These are phyloP conservation scores for Alternaria sp. DNA, from an alignment of 2,329 filamentous ascomycete genomes.

Conservation along the genomic window DNA sequence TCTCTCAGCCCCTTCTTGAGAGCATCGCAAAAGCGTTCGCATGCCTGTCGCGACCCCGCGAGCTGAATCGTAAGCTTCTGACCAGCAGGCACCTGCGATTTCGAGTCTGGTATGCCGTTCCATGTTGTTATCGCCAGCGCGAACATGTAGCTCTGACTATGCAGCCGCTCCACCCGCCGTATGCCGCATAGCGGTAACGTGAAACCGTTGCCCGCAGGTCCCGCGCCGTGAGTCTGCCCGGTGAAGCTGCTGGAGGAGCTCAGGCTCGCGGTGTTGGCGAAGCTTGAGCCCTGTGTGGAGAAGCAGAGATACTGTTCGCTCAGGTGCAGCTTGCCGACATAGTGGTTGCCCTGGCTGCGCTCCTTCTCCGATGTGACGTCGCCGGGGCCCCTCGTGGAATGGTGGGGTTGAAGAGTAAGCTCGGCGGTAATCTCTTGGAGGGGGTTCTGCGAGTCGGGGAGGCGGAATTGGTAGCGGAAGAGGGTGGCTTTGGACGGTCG, in stretches of 20 bases:
- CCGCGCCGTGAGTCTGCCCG: conserved; percentile 89
- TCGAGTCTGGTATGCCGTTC: conserved; percentile 67
- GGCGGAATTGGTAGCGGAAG: conserved; percentile 95
- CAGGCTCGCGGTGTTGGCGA: conserved; percentile 78
- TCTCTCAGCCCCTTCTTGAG: conserved; percentile 88
- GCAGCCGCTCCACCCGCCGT: conserved; percentile 86
- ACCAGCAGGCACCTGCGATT: conserved; percentile 58
- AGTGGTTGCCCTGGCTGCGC: conserved; percentile 78
- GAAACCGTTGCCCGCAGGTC: conserved; percentile 93
- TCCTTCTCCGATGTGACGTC: conserved; percentile 63
- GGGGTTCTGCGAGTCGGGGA: conserved; percentile 89
- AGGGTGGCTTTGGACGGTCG: conserved; percentile 90
- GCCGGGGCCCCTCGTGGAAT: conserved; percentile 55
- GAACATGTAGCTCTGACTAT: conserved; percentile 91
- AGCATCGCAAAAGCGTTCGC: conserved; percentile 94
- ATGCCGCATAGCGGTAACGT: conserved; percentile 92
- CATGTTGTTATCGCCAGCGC: conserved; percentile 93
- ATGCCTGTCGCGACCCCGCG: conserved; percentile 84
- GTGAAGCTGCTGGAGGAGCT: conserved; percentile 84
- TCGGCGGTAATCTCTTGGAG: conserved; percentile 97
- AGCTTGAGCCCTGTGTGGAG: conserved; percentile 90
- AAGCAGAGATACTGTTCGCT: conserved; percentile 97
- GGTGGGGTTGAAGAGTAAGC: conserved; percentile 79
- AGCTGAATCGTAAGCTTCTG: conserved; percentile 93
- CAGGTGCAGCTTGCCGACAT: conserved; percentile 89